phyloP scores from a whole-genome alignment of 106 monocot genomes.

The Agapanthus africanus region DNA sequence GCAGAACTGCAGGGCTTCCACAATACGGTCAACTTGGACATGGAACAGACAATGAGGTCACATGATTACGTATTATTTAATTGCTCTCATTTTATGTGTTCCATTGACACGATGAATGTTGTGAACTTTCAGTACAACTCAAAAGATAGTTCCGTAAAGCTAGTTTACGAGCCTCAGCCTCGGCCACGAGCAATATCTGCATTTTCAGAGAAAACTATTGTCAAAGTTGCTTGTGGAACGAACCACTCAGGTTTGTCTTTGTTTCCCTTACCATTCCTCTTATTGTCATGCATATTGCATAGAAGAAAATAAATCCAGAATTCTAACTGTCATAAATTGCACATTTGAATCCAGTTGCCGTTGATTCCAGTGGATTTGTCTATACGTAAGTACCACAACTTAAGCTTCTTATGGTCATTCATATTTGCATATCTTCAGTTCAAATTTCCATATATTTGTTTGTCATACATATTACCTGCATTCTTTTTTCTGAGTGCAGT shows the following conservation, averaged over 20 bases:
- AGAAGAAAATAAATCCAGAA: neutral
- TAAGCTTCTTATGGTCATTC: neutral
- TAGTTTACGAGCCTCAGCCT: constrained; percentile 85
- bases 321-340: constrained; percentile 8
- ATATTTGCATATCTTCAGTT: no score
- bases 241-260: constrained; percentile 82
- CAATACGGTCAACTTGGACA: constrained; percentile 99
- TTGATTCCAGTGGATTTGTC: constrained; percentile 84
- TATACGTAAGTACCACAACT: constrained; percentile 69
- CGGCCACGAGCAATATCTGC: constrained; percentile 76
- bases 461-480: no score
- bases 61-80: neutral
- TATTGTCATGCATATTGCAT: constrained; percentile 8
- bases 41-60: constrained; percentile 92
- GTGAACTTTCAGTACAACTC: constrained; percentile 66
- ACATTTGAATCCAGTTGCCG: constrained; percentile 58
- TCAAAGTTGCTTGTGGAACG: constrained; percentile 95
- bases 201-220: constrained; percentile 67
- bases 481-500: neutral
- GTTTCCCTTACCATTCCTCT: neutral
- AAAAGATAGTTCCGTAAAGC: constrained; percentile 80
- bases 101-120: neutral
- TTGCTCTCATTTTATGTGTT: neutral
- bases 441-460: no score
- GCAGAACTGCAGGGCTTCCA: constrained; percentile 87